Base-by-base conservation (phyloP, 176 grass and related monocot species). In the Carex parvula region DNA sequence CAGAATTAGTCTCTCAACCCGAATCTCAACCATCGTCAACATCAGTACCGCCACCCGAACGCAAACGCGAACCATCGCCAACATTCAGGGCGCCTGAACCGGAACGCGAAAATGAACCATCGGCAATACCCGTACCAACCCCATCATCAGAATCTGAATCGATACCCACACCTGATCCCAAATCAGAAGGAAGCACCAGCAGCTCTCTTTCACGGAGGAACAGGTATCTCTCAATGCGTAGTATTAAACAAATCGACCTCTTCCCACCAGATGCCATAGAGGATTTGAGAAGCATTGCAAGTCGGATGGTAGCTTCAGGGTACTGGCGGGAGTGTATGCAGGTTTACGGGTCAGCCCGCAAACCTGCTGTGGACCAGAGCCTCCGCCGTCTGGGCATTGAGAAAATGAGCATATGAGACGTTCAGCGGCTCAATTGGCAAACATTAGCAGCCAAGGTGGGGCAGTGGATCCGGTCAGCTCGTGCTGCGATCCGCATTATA, bases 261-360 rank as follows among this genome's bases (percentile, higher is more conserved):
- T 84, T 92, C 55, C 95, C 95, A 8, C 62, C 74, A 2, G 91
- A 98, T 57, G 95, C 95, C 17, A 50, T 98, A 83, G 11, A 80
- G 9, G 95, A 98, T 85, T 87, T 98, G 35, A 60, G 84, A 84
- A 86, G 84, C 75, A 92, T 98, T 79, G 89, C 89, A 15, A 88
- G 84, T 61, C 85, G 91, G 86, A 92, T 99, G 96, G 70, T 89
- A 14, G 86, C 53, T 24, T 86, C 88, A 8, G 89, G 96, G 2
- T 93, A 99, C 85, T 92, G 48, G 77, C 96, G 93, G 32, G 96
- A 99, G 93, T 99, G 92, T 88, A 81, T 93, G 66, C 93, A 99
- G 91, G 93, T 93, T 15, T 99, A 99, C 62, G 87, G 88, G 80
- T 93, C 91, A 53, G 86, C 90, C 65, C 93, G 96, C 79, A 99